Percentiles rank a stretch among this genome's conserved stretches.
Conservation (phyloP, 805 yeast genomes). For the Wickerhamomyces silvicola region DNA sequence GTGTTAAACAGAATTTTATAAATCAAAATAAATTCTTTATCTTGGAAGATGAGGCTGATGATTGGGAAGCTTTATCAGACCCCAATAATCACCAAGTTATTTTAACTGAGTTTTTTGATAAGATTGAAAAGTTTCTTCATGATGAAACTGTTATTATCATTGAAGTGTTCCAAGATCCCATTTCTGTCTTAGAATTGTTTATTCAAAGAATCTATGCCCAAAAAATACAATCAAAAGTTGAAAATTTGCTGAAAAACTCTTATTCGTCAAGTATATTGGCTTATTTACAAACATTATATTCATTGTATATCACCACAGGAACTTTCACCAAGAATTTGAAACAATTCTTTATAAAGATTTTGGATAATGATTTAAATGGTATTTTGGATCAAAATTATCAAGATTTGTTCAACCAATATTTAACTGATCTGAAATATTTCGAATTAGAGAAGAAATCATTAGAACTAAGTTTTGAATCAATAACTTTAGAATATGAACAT, state of each 20-base stretch:
- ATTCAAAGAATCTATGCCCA: constrained; percentile 74
- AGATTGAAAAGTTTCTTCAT: constrained; percentile 51
- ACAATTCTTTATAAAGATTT: constrained; percentile 40
- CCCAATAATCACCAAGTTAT: constrained; percentile 45
- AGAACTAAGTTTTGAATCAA: constrained; percentile 31
- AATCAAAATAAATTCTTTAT: constrained; percentile 66
- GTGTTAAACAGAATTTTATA: constrained; percentile 77
- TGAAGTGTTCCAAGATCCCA: constrained; percentile 67
- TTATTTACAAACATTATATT: constrained; percentile 68
- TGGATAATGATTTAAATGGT: constrained; percentile 37
- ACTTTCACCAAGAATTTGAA: constrained; percentile 60
- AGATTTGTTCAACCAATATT: constrained; percentile 68
- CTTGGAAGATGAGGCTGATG: constrained; percentile 29
- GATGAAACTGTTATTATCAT: constrained; percentile 69
- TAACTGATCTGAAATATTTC: constrained; percentile 63
- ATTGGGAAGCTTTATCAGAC: constrained; percentile 57
- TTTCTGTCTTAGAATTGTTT: constrained; percentile 58
- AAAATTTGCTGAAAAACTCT: constrained; percentile 54
- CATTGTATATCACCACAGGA: constrained; percentile 52
- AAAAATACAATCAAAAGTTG: constrained; percentile 51
- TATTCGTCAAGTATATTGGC: constrained; percentile 59
- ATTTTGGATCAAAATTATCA: constrained; percentile 65
- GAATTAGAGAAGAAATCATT: constrained; percentile 63
- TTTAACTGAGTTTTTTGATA: constrained; percentile 47
- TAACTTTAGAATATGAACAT: constrained; percentile 26